Base-by-base conservation (phyloP, 75 land plant species). In the Pinus albicaulis region DNA sequence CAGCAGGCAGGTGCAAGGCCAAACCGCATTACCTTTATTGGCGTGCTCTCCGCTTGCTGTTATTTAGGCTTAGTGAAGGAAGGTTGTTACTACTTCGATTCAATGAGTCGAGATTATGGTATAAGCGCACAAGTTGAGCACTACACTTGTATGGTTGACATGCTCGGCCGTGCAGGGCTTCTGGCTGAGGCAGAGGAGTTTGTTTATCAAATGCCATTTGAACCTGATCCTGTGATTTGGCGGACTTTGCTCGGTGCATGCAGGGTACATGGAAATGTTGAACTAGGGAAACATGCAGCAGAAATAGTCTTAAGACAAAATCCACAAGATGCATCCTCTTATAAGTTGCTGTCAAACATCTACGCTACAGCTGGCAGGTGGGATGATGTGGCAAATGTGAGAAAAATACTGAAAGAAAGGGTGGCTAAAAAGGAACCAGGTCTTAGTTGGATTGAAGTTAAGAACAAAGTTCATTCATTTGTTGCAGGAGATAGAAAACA, bases 361-460 rank as follows among this genome's bases (percentile, higher is more conserved):
- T 81, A 79, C 59, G 57, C 75, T 16, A 25, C 31, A 57, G 76
- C 69, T 57, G n/a, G 59, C 15, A 74, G 59, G 62, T 58, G 36
- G 62, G 62, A 74, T 20, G 76, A 74, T 56, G 25, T 31, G 8
- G 34, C 62, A 26, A 58, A 53, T 26, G 36, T 74, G 17, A 56
- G 62, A 61, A 58, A 57, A 58, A 28, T 56, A 70, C 57, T 71
- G 73, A 85, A 77, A 57, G 69, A 77, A 57, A 77, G 41, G 52
- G 88, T 79, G 8, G 20, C 76, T 24, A 86, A 74, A 66, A 86
- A 86, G 68, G 74, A 4, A n/a, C 80, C 88, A 57, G 85, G 88
- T 3, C 77, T 78, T 36, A 86, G 85, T 66, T 82, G 85, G 85
- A 77, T 86, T 74, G 85, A 86, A 59, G 64, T 83, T 7, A 73